A percentile compares a stretch with the other conserved stretches of the same genome.
phyloP scores from a whole-genome alignment of 2,329 filamentous ascomycete species.

The Macrophomina tecta region DNA sequence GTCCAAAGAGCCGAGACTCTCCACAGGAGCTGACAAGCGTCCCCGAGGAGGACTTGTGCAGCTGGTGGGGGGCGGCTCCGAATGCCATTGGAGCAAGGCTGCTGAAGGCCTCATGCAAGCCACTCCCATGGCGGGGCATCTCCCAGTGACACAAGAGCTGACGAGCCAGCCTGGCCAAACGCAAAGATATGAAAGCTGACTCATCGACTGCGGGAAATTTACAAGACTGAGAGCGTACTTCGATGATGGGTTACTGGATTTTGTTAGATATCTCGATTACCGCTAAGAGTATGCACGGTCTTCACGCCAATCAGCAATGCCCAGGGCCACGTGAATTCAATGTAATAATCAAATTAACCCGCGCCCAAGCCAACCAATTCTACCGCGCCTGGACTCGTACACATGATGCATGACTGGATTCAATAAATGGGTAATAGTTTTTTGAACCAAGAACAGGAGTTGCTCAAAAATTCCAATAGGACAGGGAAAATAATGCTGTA shows the following conservation, averaged over 20 bases:
- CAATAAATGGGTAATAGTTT: slow-evolving; percentile 13
- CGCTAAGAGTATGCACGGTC: background rate
- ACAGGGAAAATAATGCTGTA: background rate
- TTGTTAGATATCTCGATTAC: slow-evolving; percentile 15
- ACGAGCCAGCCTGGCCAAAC: no score
- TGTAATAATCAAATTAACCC: slow-evolving; percentile 12
- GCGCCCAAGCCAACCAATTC: slow-evolving; percentile 14
- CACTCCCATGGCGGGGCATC: no score
- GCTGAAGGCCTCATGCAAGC: no score
- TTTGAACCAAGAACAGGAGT: background rate
- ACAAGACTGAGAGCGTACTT: background rate
- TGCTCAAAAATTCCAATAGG: slow-evolving; percentile 6
- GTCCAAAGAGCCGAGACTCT: slow-evolving; percentile 37
- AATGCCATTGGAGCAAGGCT: no score
- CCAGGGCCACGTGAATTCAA: background rate
- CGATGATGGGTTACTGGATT: background rate
- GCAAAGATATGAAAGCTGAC: no score
- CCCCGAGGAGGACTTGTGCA: no score
- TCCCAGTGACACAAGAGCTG: no score
- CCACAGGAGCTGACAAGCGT: background rate
- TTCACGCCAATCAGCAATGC: background rate
- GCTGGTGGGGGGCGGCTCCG: no score
- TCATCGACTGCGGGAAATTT: background rate
- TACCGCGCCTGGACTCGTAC: slow-evolving; percentile 16
- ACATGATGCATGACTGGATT: slow-evolving; percentile 20